Conservation (phyloP, 2,329 filamentous ascomycete species). For the Cercospora sp. region DNA sequence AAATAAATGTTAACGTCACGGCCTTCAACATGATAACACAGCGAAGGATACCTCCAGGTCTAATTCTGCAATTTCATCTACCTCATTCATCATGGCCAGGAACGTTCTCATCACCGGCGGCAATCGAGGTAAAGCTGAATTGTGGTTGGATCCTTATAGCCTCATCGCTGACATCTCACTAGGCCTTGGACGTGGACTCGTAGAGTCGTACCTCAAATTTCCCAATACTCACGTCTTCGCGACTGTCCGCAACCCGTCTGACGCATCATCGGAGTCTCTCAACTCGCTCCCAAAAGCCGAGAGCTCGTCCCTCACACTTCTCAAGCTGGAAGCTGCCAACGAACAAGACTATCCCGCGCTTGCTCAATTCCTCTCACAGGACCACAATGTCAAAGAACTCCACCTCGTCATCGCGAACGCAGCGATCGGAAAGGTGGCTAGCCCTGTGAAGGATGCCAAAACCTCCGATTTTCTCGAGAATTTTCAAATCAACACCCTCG, state of each 20-base stretch:
- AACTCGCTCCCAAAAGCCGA: conserved; percentile 1
- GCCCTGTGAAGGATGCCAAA: background rate
- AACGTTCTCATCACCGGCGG: conserved; percentile 8
- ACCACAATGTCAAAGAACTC: conserved; percentile 7
- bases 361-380: background rate
- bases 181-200: conserved; percentile 18
- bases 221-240: conserved; percentile 16
- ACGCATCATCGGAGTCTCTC: conserved; percentile 5
- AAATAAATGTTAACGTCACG: background rate
- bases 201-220: conserved; percentile 1
- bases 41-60: background rate
- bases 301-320: background rate
- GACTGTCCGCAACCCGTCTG: conserved; percentile 9
- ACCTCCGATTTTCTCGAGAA: background rate
- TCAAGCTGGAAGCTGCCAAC: conserved; percentile 9
- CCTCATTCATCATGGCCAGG: background rate
- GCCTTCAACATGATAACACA: background rate
- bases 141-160: background rate
- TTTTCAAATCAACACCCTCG: conserved; percentile 15
- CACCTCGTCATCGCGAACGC: conserved; percentile 19
- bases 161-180: background rate
- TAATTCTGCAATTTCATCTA: background rate
- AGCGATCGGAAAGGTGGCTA: background rate
- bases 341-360: background rate
- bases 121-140: conserved; percentile 3